phyloP scores from a whole-genome alignment of 805 yeast genomes.

The Ogataea allantospora region DNA sequence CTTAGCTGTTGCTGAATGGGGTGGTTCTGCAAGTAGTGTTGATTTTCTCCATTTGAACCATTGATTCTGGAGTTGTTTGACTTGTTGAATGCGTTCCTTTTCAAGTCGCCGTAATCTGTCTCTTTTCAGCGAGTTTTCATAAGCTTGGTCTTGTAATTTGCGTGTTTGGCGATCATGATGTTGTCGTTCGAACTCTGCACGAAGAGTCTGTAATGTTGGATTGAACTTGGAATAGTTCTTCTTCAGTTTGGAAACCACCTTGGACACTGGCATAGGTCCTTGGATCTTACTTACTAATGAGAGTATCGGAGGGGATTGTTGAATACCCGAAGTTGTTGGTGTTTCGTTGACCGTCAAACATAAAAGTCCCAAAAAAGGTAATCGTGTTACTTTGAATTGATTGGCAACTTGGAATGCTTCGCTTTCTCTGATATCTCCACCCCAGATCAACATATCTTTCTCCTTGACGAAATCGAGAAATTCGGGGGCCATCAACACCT shows the following conservation, averaged over 20 bases:
- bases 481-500: constrained; percentile 50
- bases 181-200: constrained; percentile 61
- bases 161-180: constrained; percentile 57
- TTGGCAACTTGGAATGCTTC: constrained; percentile 85
- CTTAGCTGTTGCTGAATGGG: constrained; percentile 43
- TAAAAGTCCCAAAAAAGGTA: constrained; percentile 80
- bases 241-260: constrained; percentile 39
- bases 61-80: constrained; percentile 19
- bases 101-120: constrained; percentile 59
- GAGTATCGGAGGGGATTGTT: constrained; percentile 52
- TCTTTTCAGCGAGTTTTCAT: constrained; percentile 62
- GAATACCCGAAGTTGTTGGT: constrained; percentile 58
- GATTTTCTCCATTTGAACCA: constrained; percentile 53
- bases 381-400: constrained; percentile 63
- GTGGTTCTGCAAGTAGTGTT: constrained; percentile 21
- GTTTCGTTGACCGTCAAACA: constrained; percentile 58
- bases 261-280: constrained; percentile 46
- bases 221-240: constrained; percentile 48
- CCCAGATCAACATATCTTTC: constrained; percentile 72
- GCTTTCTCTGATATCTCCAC: constrained; percentile 76
- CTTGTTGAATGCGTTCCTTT: constrained; percentile 30
- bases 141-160: constrained; percentile 75
- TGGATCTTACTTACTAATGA: constrained; percentile 62
- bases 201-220: constrained; percentile 57
- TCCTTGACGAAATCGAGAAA: constrained; percentile 49